phyloP scores from a whole-genome alignment of 805 yeast genomes.

The Ogataea neopini region DNA sequence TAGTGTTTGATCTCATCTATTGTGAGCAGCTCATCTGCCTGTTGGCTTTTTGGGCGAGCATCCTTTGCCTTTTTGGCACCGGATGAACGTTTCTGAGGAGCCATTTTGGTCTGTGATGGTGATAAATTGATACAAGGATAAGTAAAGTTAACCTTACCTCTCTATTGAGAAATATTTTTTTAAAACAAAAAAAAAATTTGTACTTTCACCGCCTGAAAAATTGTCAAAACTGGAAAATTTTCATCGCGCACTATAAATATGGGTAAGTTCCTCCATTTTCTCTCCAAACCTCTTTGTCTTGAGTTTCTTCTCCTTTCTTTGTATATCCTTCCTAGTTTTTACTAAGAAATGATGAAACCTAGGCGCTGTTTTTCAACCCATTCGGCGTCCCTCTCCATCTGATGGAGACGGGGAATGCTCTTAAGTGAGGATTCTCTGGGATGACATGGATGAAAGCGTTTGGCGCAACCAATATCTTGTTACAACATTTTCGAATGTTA shows the following conservation, averaged over 20 bases:
- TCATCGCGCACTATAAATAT: slow-evolving; percentile 5
- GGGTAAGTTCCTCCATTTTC: neutral
- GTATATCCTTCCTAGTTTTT: slow-evolving; percentile 70
- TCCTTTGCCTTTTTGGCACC: neutral
- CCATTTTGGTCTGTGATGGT: slow-evolving; percentile 3
- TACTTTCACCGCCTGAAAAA: slow-evolving; percentile 4
- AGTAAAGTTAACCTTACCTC: neutral
- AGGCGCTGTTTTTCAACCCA: slow-evolving; percentile 47
- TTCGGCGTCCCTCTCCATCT: slow-evolving; percentile 33
- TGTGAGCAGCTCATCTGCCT: slow-evolving; percentile 10
- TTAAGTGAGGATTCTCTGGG: slow-evolving; percentile 27
- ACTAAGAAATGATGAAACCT: slow-evolving; percentile 60
- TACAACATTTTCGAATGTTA: slow-evolving; percentile 28
- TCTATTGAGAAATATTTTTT: neutral
- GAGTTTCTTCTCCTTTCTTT: slow-evolving; percentile 27
- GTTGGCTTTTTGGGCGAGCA: neutral
- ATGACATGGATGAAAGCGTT: slow-evolving; percentile 35
- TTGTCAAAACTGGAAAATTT: slow-evolving; percentile 7
- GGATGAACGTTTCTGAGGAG: neutral
- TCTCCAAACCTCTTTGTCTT: neutral
- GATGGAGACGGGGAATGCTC: slow-evolving; percentile 15
- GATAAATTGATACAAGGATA: too few relatives aligned
- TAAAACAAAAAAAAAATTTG: slow-evolving; percentile 3
- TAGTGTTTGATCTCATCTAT: slow-evolving; percentile 28
- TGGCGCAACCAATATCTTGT: slow-evolving; percentile 37